A percentile compares a stretch with the other conserved stretches of the same genome.
phyloP scores from a whole-genome alignment of 2,329 filamentous ascomycete genomes.

The Podosphaera xanthii region DNA sequence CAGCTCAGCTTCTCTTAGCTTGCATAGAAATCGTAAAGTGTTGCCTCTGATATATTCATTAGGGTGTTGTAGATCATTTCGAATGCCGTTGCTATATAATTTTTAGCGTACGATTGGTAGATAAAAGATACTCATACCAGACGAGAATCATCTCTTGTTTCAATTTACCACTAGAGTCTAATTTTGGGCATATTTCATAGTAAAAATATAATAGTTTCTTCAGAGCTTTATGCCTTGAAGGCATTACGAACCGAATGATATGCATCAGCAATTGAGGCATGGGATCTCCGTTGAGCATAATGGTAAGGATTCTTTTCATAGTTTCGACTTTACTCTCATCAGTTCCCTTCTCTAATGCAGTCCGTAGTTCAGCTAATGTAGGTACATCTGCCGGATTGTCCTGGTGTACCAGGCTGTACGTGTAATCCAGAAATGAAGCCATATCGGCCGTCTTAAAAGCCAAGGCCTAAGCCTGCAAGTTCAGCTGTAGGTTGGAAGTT shows the following conservation, averaged over 20 bases:
- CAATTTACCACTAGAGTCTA: slow-evolving; percentile 74
- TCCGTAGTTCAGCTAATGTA: slow-evolving; percentile 72
- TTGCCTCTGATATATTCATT: slow-evolving; percentile 98
- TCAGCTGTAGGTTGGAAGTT: slow-evolving; percentile 3
- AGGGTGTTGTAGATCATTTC: slow-evolving; percentile 87
- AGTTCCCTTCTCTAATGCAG: slow-evolving; percentile 78
- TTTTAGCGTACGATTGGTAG: not conserved
- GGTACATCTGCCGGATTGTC: slow-evolving; percentile 92
- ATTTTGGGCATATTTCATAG: slow-evolving; percentile 96
- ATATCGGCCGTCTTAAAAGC: slow-evolving; percentile 30
- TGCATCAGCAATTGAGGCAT: slow-evolving; percentile 96
- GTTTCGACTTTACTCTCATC: slow-evolving; percentile 87
- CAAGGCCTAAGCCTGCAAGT: slow-evolving; percentile 2
- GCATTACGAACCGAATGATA: slow-evolving; percentile 99
- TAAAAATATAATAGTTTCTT: slow-evolving; percentile 99
- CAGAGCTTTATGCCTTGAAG: slow-evolving; percentile 81
- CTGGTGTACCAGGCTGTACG: slow-evolving; percentile 92
- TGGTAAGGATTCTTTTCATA: slow-evolving; percentile 85
- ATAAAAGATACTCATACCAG: slow-evolving; percentile 35
- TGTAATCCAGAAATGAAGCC: slow-evolving; percentile 82
- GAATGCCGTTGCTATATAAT: slow-evolving; percentile 64
- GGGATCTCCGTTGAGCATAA: slow-evolving; percentile 95
- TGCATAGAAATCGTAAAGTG: slow-evolving; percentile 92
- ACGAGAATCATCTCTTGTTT: slow-evolving; percentile 99
- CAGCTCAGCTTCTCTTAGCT: slow-evolving; percentile 83